A percentile compares a stretch with the other conserved stretches of the same genome.
phyloP scores from a whole-genome alignment of 1,139 yeast genomes.

The Yamadazyma diddensiae region DNA sequence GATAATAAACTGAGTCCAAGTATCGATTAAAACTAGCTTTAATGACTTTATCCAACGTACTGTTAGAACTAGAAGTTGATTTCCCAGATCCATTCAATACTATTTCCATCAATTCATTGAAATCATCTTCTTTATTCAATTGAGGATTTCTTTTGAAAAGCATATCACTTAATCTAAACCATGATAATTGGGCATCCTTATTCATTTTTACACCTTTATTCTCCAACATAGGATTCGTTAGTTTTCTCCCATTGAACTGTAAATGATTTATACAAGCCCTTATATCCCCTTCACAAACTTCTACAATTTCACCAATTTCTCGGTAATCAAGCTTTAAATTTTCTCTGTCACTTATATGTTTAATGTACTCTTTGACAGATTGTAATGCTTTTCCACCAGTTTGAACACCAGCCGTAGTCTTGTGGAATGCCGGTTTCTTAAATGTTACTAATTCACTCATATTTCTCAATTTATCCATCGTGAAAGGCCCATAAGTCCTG shows the following conservation, averaged over 20 bases:
- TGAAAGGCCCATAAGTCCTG: constrained; percentile 30
- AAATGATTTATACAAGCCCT: constrained; percentile 81
- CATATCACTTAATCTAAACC: constrained; percentile 58
- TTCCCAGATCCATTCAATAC: constrained; percentile 37
- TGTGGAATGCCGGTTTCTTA: constrained; percentile 51
- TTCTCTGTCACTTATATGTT: constrained; percentile 31
- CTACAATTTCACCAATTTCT: constrained; percentile 53
- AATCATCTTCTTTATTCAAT: constrained; percentile 45
- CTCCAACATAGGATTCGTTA: constrained; percentile 10
- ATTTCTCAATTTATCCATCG: constrained; percentile 72
- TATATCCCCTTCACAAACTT: constrained; percentile 76
- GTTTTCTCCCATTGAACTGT: constrained; percentile 56
- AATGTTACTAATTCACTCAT: constrained; percentile 70
- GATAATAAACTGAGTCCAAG: constrained; percentile 47
- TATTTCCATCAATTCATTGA: constrained; percentile 33
- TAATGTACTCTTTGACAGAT: constrained; percentile 40
- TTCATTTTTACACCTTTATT: constrained; percentile 10
- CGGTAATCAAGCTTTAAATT: constrained; percentile 31
- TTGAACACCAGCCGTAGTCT: constrained; percentile 32
- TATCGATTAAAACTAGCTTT: constrained; percentile 73
- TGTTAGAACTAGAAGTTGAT: constrained; percentile 43
- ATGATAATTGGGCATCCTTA: constrained; percentile 56
- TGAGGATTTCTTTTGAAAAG: constrained; percentile 53
- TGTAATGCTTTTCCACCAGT: constrained; percentile 35
- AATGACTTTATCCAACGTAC: constrained; percentile 59